Conservation (phyloP, 1,139 yeast species). For the Debaryomycetaceae sp. region DNA sequence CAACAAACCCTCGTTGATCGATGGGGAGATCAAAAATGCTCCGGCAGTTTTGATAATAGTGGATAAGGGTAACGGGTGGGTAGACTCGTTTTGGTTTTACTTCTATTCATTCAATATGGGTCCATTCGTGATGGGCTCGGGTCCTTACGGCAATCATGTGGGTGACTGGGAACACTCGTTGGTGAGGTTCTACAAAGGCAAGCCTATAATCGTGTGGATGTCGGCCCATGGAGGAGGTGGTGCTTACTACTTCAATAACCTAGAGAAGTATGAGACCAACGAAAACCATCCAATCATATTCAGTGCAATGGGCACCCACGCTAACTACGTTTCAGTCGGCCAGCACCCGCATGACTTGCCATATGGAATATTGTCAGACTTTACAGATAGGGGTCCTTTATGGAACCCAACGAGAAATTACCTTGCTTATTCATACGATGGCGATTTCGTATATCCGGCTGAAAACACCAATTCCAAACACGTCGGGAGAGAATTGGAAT, state of each 20-base stretch:
- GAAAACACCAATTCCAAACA: constrained; percentile 42
- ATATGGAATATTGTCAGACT: constrained; percentile 83
- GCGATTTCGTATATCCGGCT: constrained; percentile 40
- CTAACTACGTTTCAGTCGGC: constrained; percentile 94
- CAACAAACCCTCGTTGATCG: constrained; percentile 65
- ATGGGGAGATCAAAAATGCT: constrained; percentile 69
- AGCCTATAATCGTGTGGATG: constrained; percentile 94
- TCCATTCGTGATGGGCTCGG: constrained; percentile 95
- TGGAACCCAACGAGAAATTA: constrained; percentile 90
- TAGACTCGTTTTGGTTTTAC: constrained; percentile 94
- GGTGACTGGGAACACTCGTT: constrained; percentile 98
- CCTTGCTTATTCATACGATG: constrained; percentile 77
- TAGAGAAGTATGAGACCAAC: constrained; percentile 61
- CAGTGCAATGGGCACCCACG: constrained; percentile 95
- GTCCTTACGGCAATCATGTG: constrained; percentile 94
- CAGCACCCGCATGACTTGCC: constrained; percentile 96
- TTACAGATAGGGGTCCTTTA: constrained; percentile 89
- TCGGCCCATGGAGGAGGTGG: constrained; percentile 98
- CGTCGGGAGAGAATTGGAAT: constrained; percentile 54
- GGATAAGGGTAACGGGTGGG: constrained; percentile 90
- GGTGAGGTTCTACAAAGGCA: constrained; percentile 76
- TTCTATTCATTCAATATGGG: constrained; percentile 93
- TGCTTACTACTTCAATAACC: constrained; percentile 71
- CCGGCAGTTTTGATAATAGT: constrained; percentile 82
- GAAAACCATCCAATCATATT: constrained; percentile 67